A percentile compares a stretch with the other conserved stretches of the same genome.
phyloP scores from a whole-genome alignment of 768 basidiomycete species.

The Mycena floridula region DNA sequence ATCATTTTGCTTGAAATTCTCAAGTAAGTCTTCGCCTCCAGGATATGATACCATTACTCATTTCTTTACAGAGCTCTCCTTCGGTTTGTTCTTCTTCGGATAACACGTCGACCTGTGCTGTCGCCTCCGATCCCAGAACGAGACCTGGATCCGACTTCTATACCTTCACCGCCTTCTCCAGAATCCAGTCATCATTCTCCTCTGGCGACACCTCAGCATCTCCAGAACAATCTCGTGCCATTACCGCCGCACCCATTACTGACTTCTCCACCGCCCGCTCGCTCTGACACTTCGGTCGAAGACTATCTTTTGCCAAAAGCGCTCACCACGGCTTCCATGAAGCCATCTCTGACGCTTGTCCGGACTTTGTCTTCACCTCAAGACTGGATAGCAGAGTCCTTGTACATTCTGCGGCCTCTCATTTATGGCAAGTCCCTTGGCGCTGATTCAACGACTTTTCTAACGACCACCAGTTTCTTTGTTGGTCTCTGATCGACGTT shows the following conservation, averaged over 20 bases:
- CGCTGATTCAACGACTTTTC: slow-evolving; percentile 5
- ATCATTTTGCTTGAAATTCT: slow-evolving; percentile 73
- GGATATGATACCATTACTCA: slow-evolving; percentile 7
- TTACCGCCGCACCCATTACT: slow-evolving; percentile 62
- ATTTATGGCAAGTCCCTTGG: slow-evolving; percentile 55
- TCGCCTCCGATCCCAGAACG: slow-evolving; percentile 81
- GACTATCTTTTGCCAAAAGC: slow-evolving; percentile 83
- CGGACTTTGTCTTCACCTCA: slow-evolving; percentile 52
- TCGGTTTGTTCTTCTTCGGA: slow-evolving; percentile 63
- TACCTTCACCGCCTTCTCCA: slow-evolving; percentile 61
- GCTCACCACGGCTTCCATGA: slow-evolving; percentile 65
- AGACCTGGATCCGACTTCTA: slow-evolving; percentile 71
- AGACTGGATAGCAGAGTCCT: slow-evolving; percentile 69
- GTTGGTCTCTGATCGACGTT: slow-evolving; percentile 35
- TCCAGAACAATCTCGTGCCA: slow-evolving; percentile 70
- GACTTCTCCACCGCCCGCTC: slow-evolving; percentile 41
- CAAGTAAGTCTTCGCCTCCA: slow-evolving; percentile 53
- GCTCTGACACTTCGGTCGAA: slow-evolving; percentile 56
- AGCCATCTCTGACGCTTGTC: slow-evolving; percentile 62
- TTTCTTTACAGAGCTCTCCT: slow-evolving; percentile 55
- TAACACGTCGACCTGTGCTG: slow-evolving; percentile 73
- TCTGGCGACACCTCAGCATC: slow-evolving; percentile 67
- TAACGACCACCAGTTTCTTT: slow-evolving; percentile 28
- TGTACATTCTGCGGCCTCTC: slow-evolving; percentile 71
- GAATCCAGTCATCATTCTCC: slow-evolving; percentile 49